Conservation (phyloP, 108 stramenopile species). For the Schizochytrium sp. region DNA sequence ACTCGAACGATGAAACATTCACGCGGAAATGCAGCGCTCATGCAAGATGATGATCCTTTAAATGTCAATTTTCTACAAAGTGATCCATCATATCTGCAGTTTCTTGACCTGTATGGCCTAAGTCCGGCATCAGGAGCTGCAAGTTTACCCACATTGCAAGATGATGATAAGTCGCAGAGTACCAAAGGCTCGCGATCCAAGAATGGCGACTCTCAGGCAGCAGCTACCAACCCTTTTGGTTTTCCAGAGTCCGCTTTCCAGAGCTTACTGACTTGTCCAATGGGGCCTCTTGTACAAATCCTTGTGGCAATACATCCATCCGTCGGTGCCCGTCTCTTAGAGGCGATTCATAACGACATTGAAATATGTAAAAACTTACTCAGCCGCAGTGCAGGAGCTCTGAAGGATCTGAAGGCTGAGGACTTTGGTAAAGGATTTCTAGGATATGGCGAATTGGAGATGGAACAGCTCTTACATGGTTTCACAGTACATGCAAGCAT, state of each 20-base stretch:
- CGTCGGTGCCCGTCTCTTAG: not conserved
- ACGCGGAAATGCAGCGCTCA: not conserved
- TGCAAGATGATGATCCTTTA: constrained; percentile 33
- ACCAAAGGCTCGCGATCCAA: not conserved
- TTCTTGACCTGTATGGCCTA: constrained; percentile 2
- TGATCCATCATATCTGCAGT: not conserved
- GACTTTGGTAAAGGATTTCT: not conserved
- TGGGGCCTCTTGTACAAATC: not conserved
- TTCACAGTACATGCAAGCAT: not conserved
- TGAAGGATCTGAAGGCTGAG: not conserved
- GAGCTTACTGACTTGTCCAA: not conserved
- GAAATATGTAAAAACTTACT: not conserved
- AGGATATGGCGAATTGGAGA: constrained; percentile 41
- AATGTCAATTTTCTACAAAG: constrained; percentile 27
- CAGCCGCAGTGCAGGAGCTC: not conserved
- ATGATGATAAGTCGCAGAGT: not conserved
- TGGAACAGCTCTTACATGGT: constrained; percentile 49
- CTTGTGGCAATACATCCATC: not conserved
- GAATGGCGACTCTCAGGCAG: too few species aligned
- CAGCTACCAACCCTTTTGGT: not conserved
- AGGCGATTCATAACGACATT: not conserved
- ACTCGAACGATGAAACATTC: not conserved
- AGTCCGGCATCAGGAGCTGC: not conserved
- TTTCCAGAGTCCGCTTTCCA: not conserved
- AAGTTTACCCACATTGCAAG: not conserved